Conservation (phyloP, 1,139 yeast genomes). For the Yamadazyma songkhlaensis region DNA sequence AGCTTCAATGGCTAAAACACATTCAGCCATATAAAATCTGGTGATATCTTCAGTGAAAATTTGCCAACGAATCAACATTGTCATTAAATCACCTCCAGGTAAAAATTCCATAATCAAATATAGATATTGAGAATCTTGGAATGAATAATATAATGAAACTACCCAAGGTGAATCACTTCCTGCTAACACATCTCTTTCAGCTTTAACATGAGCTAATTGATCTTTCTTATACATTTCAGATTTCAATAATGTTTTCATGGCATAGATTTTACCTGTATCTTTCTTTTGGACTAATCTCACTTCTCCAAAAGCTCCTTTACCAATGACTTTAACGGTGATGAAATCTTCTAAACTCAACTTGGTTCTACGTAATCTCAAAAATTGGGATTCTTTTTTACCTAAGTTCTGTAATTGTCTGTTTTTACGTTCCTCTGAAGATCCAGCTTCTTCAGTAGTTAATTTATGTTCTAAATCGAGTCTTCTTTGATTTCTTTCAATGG, state of each 20-base stretch:
- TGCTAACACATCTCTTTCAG: conserved; percentile 82
- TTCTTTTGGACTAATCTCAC: conserved; percentile 78
- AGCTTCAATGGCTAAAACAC: conserved; percentile 82
- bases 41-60: conserved; percentile 83
- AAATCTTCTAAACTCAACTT: conserved; percentile 73
- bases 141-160: conserved; percentile 75
- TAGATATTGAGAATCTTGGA: conserved; percentile 73
- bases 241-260: conserved; percentile 77
- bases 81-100: conserved; percentile 87
- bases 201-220: conserved; percentile 80
- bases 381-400: conserved; percentile 77
- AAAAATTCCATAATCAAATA: conserved; percentile 81
- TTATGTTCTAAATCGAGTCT: conserved; percentile 70
- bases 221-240: conserved; percentile 83
- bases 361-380: conserved; percentile 71
- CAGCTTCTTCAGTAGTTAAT: conserved; percentile 58
- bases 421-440: conserved; percentile 65
- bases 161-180: conserved; percentile 90
- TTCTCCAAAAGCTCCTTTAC: conserved; percentile 87
- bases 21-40: conserved; percentile 81
- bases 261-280: conserved; percentile 81
- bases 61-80: conserved; percentile 86
- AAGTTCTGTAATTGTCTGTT: conserved; percentile 68
- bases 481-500: conserved; percentile 79
- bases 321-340: conserved; percentile 76